A percentile compares a stretch with the other conserved stretches of the same genome.
Conservation (phyloP, 345 rosid species). For the Salix arbutifolia region DNA sequence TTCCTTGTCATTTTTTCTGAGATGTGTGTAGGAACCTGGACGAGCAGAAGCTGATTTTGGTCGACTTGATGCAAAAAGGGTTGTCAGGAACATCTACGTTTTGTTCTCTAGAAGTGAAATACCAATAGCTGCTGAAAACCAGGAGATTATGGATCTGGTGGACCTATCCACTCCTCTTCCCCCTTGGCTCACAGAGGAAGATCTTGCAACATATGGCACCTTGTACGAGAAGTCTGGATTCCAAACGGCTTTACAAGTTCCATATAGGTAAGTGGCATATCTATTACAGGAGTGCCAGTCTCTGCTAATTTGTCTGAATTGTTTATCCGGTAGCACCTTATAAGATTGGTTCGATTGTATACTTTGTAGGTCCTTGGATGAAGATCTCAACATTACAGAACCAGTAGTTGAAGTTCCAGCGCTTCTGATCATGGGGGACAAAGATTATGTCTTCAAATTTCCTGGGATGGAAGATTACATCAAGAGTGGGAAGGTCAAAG, state of each 20-base stretch:
- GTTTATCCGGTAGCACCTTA: not conserved
- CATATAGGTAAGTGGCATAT: conserved; percentile 38
- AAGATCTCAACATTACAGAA: conserved; percentile 23
- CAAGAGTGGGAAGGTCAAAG: conserved; percentile 33
- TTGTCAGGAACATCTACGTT: conserved; percentile 46
- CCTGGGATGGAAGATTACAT: conserved; percentile 49
- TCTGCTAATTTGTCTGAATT: not conserved
- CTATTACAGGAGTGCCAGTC: not conserved
- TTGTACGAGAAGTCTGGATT: conserved; percentile 57
- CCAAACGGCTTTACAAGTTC: conserved; percentile 46
- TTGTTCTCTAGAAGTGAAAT: conserved; percentile 50
- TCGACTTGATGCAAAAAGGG: conserved; percentile 47
- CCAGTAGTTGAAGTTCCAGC: conserved; percentile 37
- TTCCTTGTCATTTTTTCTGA: not conserved
- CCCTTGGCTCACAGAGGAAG: conserved; percentile 51
- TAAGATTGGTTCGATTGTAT: not conserved
- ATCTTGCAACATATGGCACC: conserved; percentile 45
- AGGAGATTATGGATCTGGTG: conserved; percentile 58
- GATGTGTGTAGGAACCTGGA: conserved; percentile 15
- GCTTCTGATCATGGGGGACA: conserved; percentile 45
- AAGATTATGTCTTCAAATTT: conserved; percentile 47
- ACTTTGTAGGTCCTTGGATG: conserved; percentile 22
- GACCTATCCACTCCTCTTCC: conserved; percentile 53
- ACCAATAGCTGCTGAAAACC: conserved; percentile 50
- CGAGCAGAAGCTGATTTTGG: conserved; percentile 67